Conservation (phyloP, 225 moss, liverwort and hornwort species). For the Pseudisothecium myosuroides region DNA sequence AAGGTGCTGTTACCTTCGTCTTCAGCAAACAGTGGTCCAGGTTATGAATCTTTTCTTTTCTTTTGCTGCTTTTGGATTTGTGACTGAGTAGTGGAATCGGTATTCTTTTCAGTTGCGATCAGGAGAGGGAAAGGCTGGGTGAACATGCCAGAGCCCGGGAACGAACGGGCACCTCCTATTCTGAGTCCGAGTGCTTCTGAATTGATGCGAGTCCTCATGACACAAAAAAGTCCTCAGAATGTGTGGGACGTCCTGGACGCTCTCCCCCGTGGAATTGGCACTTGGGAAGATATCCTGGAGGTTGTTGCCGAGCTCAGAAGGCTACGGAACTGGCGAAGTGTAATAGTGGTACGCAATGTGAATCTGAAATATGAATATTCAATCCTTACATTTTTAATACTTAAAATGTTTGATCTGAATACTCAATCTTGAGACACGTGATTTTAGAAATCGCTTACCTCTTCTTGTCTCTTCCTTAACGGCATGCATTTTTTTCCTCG, state of each 20-base stretch:
- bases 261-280: slow-evolving; percentile 44
- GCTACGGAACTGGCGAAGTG: slow-evolving; percentile 56
- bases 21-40: neutral
- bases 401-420: neutral
- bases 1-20: neutral
- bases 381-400: neutral
- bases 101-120: slow-evolving; percentile 14
- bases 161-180: slow-evolving; percentile 38
- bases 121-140: slow-evolving; percentile 71
- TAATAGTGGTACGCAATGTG: slow-evolving; percentile 43
- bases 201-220: slow-evolving; percentile 43
- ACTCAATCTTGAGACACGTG: neutral
- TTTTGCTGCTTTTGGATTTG: neutral
- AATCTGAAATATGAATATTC: neutral
- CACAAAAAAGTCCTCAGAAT: slow-evolving; percentile 33
- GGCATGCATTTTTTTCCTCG: neutral
- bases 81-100: neutral
- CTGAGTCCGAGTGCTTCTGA: slow-evolving; percentile 59
- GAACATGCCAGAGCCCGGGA: slow-evolving; percentile 47
- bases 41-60: neutral
- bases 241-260: slow-evolving; percentile 74
- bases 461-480: neutral
- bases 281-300: slow-evolving; percentile 71
- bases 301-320: slow-evolving; percentile 61
- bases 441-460: neutral